phyloP scores from a whole-genome alignment of 306 rosid genomes.

The Oxytropis ochrocephala region DNA sequence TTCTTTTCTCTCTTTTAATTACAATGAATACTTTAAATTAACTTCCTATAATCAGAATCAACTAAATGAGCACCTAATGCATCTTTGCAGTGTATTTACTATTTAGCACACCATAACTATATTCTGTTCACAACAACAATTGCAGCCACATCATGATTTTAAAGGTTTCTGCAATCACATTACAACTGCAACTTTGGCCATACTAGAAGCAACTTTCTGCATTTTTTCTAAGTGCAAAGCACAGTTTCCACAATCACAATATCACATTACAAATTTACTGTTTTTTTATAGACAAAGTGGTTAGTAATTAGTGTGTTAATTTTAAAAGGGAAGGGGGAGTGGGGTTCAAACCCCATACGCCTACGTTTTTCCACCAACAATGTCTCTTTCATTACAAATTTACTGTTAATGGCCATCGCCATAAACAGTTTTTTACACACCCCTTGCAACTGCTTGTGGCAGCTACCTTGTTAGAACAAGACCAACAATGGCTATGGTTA shows the following conservation, averaged over 20 bases:
- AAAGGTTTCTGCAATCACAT: not conserved
- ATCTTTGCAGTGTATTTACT: not conserved
- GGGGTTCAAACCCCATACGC: no score
- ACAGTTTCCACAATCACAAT: not conserved
- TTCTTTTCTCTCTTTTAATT: conserved; percentile 10
- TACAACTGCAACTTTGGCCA: not conserved
- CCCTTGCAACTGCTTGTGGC: no score
- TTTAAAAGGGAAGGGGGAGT: no score
- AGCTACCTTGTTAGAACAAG: no score
- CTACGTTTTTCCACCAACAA: no score
- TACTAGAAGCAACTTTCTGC: not conserved
- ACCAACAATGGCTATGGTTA: no score
- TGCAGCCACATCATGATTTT: not conserved
- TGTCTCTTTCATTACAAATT: no score
- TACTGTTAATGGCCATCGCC: no score
- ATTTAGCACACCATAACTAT: not conserved
- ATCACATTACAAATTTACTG: not conserved
- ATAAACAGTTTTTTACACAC: no score
- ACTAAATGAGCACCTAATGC: conserved; percentile 7
- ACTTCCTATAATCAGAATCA: conserved; percentile 1
- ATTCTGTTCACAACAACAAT: not conserved
- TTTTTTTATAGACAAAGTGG: no score
- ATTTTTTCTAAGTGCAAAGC: not conserved
- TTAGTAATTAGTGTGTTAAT: no score
- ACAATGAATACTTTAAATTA: not conserved